Evolutionary conservation across 805 yeast species (phyloP).

Genomic region (Teunomyces atbi): DNA sequence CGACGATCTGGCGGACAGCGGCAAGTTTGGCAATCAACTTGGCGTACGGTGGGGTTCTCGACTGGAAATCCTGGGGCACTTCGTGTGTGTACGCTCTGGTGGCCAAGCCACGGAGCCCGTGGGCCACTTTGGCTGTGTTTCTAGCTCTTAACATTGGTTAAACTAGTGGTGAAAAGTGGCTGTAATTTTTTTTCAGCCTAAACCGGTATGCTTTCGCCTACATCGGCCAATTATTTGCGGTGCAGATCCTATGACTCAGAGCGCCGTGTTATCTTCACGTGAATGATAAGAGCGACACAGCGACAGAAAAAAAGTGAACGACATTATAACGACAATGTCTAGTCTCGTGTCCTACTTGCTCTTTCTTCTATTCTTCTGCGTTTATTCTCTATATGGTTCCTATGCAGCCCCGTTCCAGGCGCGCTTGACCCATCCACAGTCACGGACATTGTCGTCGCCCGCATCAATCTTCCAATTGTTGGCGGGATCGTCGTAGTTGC

Average conservation of each 20-base stretch:
- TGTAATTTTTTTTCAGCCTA: background rate
- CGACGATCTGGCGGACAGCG: conserved; percentile 62
- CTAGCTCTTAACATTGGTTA: conserved; percentile 16
- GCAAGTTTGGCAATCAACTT: conserved; percentile 64
- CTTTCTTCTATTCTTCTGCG: background rate
- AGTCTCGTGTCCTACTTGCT: background rate
- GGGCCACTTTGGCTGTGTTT: conserved; percentile 3
- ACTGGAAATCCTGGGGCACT: conserved; percentile 59
- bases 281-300: background rate
- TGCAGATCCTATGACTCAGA: conserved; percentile 4
- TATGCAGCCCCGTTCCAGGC: conserved; percentile 55
- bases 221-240: conserved; percentile 2
- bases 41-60: conserved; percentile 87
- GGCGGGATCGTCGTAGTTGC: conserved; percentile 36
- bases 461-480: conserved; percentile 51
- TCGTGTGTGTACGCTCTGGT: conserved; percentile 25
- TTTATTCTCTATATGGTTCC: conserved; percentile 1
- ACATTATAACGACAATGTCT: background rate
- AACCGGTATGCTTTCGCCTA: background rate
- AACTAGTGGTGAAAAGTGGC: background rate
- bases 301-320: background rate
- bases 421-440: conserved; percentile 80
- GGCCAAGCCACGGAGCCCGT: conserved; percentile 26
- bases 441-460: conserved; percentile 54
- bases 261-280: conserved; percentile 5